phyloP scores from a whole-genome alignment of 2,329 filamentous ascomycete species.

The Microdochium paspali region DNA sequence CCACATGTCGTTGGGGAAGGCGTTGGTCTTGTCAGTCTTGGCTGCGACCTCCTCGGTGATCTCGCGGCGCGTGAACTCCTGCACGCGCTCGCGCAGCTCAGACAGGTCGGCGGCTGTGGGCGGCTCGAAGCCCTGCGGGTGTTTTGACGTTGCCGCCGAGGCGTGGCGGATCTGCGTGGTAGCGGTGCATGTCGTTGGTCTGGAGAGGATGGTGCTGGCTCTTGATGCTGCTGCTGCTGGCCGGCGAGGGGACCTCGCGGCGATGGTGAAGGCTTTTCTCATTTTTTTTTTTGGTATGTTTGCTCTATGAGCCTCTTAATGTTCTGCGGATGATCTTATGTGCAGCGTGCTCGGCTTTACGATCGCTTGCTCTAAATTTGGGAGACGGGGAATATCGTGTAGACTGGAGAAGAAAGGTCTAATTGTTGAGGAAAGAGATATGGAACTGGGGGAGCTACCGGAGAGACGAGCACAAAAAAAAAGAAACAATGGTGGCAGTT shows the following conservation, averaged over 20 bases:
- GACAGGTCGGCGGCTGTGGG: constrained; percentile 65
- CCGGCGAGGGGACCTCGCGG: not conserved
- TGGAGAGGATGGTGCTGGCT: constrained; percentile 14
- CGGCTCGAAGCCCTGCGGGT: constrained; percentile 53
- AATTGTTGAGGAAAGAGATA: too few relatives aligned
- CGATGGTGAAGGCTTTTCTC: not conserved
- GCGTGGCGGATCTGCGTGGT: constrained; percentile 31
- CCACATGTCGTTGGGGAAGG: constrained; percentile 90
- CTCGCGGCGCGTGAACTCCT: constrained; percentile 83
- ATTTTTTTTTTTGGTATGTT: not conserved
- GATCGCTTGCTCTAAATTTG: too few relatives aligned
- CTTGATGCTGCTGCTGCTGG: too few relatives aligned
- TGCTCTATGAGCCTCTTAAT: too few relatives aligned
- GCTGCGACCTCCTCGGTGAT: constrained; percentile 77
- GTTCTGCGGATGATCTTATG: too few relatives aligned
- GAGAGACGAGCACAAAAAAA: too few relatives aligned
- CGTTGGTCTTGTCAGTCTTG: constrained; percentile 75
- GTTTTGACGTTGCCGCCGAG: constrained; percentile 41
- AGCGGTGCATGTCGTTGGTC: constrained; percentile 27
- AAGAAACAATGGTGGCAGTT: too few relatives aligned
- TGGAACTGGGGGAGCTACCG: too few relatives aligned
- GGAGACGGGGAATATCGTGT: too few relatives aligned
- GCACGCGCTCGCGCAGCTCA: constrained; percentile 74
- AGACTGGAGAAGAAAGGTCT: too few relatives aligned
- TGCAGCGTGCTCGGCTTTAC: too few relatives aligned